These are phyloP conservation scores for Debaryomyces castellii DNA, from an alignment of 805 yeast genomes.

Conservation along the genomic window DNA sequence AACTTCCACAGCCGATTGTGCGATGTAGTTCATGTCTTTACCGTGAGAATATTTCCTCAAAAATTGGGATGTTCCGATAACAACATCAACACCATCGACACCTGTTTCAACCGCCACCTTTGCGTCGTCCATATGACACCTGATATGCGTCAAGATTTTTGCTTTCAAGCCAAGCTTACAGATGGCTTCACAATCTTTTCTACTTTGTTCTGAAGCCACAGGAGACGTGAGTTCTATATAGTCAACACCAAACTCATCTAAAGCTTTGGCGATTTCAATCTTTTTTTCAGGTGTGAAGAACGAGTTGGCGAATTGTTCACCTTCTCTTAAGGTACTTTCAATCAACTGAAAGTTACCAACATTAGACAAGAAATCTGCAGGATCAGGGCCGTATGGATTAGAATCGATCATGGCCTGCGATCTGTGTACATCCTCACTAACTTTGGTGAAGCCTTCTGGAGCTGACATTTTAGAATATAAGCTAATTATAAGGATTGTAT, in stretches of 20 bases:
- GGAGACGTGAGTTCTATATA: slow-evolving; percentile 97
- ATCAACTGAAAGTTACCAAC: slow-evolving; percentile 87
- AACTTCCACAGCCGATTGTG: slow-evolving; percentile 93
- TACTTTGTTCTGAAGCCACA: slow-evolving; percentile 93
- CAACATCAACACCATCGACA: slow-evolving; percentile 98
- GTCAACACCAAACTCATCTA: slow-evolving; percentile 97
- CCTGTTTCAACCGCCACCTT: slow-evolving; percentile 96
- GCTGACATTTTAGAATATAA: slow-evolving; percentile 17
- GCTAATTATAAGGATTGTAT: not conserved
- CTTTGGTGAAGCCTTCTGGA: slow-evolving; percentile 35
- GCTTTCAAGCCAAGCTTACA: slow-evolving; percentile 96
- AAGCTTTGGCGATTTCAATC: slow-evolving; percentile 94
- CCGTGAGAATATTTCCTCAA: slow-evolving; percentile 95
- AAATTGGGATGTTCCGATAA: slow-evolving; percentile 95
- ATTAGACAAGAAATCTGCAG: slow-evolving; percentile 87
- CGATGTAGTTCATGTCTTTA: slow-evolving; percentile 97
- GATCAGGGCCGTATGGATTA: slow-evolving; percentile 95
- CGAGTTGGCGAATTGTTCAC: slow-evolving; percentile 98
- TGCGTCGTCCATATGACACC: slow-evolving; percentile 99
- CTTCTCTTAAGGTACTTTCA: slow-evolving; percentile 95
- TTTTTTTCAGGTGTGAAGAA: slow-evolving; percentile 93
- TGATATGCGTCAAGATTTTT: slow-evolving; percentile 91
- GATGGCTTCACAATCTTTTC: slow-evolving; percentile 94
- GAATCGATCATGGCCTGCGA: slow-evolving; percentile 16
- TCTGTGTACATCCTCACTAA: slow-evolving; percentile 33